phyloP scores from a whole-genome alignment of 306 rosid genomes.

The Cercis canadensis region DNA sequence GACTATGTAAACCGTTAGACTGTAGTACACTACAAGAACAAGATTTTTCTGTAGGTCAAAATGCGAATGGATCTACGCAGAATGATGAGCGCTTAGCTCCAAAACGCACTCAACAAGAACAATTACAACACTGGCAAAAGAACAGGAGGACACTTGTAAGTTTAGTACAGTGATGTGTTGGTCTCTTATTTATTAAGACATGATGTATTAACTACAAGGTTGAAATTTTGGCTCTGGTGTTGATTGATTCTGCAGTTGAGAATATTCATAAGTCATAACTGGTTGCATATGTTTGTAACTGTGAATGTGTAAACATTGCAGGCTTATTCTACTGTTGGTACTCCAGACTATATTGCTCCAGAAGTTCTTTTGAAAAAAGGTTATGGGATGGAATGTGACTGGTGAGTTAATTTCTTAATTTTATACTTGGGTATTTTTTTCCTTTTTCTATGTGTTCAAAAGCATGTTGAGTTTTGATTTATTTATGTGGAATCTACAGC shows the following conservation, averaged over 20 bases:
- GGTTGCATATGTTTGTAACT: slow-evolving; percentile 27
- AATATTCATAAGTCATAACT: slow-evolving; percentile 21
- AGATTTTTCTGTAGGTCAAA: slow-evolving; percentile 71
- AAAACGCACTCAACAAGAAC: slow-evolving; percentile 92
- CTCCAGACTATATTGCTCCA: slow-evolving; percentile 99
- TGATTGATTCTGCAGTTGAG: slow-evolving; percentile 17
- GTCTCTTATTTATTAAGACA: no score
- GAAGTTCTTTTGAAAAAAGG: slow-evolving; percentile 99
- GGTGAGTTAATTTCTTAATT: slow-evolving; percentile 60
- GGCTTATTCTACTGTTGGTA: slow-evolving; percentile 99
- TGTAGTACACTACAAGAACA: slow-evolving; percentile 82
- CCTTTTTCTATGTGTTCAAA: background rate
- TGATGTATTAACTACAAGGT: no score
- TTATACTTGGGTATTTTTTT: background rate
- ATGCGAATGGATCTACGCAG: slow-evolving; percentile 60
- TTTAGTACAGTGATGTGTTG: slow-evolving; percentile 31
- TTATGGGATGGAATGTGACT: slow-evolving; percentile 97
- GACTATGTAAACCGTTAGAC: slow-evolving; percentile 97
- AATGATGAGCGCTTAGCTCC: slow-evolving; percentile 70
- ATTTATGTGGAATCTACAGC: slow-evolving; percentile 25
- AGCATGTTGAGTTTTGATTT: slow-evolving; percentile 21
- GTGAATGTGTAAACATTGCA: slow-evolving; percentile 50
- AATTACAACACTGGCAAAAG: slow-evolving; percentile 94
- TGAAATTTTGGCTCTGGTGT: no score
- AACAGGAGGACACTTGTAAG: slow-evolving; percentile 96